Percentiles rank a stretch among this genome's conserved stretches.
phyloP scores from a whole-genome alignment of 768 basidiomycete genomes.

The Asterophora parasitica region DNA sequence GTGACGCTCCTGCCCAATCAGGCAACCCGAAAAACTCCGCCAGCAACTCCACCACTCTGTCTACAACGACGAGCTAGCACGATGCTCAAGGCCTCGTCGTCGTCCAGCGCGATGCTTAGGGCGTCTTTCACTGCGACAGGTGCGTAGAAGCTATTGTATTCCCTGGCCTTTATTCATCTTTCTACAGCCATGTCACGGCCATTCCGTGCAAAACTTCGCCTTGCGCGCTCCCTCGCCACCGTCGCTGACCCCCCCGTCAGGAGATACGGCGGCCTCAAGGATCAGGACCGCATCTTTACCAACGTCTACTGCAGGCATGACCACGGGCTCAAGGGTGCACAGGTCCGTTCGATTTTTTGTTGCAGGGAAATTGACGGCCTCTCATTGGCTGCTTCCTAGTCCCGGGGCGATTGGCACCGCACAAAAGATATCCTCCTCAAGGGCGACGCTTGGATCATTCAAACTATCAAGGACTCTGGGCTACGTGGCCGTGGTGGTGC shows the following conservation, averaged over 20 bases:
- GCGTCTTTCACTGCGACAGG: slow-evolving; percentile 23
- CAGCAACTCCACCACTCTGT: background rate
- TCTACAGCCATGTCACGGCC: slow-evolving; percentile 23
- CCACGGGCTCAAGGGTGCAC: slow-evolving; percentile 88
- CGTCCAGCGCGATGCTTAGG: slow-evolving; percentile 32
- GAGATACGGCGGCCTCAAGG: slow-evolving; percentile 89
- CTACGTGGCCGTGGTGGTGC: slow-evolving; percentile 94
- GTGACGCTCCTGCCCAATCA: slow-evolving; percentile 5
- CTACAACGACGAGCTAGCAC: slow-evolving; percentile 25
- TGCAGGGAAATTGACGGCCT: background rate
- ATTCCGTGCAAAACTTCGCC: slow-evolving; percentile 31
- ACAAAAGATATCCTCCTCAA: slow-evolving; percentile 96
- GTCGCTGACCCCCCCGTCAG: slow-evolving; percentile 83
- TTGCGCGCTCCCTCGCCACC: slow-evolving; percentile 57
- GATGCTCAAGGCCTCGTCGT: slow-evolving; percentile 31
- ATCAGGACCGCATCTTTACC: slow-evolving; percentile 92
- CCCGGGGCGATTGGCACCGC: slow-evolving; percentile 96
- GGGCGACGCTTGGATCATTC: slow-evolving; percentile 96
- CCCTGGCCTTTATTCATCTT: slow-evolving; percentile 1
- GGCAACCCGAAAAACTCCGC: slow-evolving; percentile 22
- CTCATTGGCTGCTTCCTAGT: slow-evolving; percentile 33
- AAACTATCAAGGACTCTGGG: slow-evolving; percentile 93
- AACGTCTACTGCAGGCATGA: slow-evolving; percentile 88
- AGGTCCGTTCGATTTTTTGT: slow-evolving; percentile 42
- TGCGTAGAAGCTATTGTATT: slow-evolving; percentile 14